A percentile compares a stretch with the other conserved stretches of the same genome.
phyloP scores from a whole-genome alignment of 2,329 filamentous ascomycete species.

The Aspergillaceae sp. region DNA sequence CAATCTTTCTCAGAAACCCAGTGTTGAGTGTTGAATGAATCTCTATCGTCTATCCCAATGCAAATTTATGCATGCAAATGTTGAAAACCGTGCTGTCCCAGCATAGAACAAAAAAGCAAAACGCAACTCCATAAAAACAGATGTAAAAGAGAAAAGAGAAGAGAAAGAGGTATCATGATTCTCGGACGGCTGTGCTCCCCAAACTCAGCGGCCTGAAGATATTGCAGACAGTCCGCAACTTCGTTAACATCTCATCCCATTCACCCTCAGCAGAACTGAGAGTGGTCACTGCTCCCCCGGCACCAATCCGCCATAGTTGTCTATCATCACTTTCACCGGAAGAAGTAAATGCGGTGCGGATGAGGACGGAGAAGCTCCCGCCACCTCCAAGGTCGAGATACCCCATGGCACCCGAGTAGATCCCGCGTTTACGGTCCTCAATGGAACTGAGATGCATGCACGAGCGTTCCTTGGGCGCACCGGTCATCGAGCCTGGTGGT shows the following conservation, averaged over 20 bases:
- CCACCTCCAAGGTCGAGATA: slow-evolving; percentile 80
- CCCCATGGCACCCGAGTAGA: slow-evolving; percentile 84
- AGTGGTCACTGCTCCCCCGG: slow-evolving; percentile 81
- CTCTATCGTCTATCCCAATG: slow-evolving; percentile 6
- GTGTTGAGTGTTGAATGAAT: slow-evolving; percentile 26
- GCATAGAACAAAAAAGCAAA: slow-evolving; percentile 3
- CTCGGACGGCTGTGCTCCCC: background rate
- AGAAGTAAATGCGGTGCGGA: slow-evolving; percentile 62
- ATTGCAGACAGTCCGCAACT: slow-evolving; percentile 45
- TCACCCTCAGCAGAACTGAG: slow-evolving; percentile 73
- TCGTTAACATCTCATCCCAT: slow-evolving; percentile 83
- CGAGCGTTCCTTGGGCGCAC: slow-evolving; percentile 85
- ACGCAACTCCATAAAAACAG: background rate
- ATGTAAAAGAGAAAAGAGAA: background rate
- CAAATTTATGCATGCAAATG: slow-evolving; percentile 12
- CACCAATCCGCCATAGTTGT: slow-evolving; percentile 67
- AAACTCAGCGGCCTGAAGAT: slow-evolving; percentile 29
- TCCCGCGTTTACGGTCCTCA: slow-evolving; percentile 56
- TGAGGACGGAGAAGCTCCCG: slow-evolving; percentile 87
- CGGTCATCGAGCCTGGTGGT: slow-evolving; percentile 92
- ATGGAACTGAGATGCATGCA: slow-evolving; percentile 70
- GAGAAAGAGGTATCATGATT: background rate
- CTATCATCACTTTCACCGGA: slow-evolving; percentile 17
- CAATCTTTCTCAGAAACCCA: background rate
- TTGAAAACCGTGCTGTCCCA: slow-evolving; percentile 17